Conservation (phyloP, 331 rosid genomes). For the Telfairia occidentalis region DNA sequence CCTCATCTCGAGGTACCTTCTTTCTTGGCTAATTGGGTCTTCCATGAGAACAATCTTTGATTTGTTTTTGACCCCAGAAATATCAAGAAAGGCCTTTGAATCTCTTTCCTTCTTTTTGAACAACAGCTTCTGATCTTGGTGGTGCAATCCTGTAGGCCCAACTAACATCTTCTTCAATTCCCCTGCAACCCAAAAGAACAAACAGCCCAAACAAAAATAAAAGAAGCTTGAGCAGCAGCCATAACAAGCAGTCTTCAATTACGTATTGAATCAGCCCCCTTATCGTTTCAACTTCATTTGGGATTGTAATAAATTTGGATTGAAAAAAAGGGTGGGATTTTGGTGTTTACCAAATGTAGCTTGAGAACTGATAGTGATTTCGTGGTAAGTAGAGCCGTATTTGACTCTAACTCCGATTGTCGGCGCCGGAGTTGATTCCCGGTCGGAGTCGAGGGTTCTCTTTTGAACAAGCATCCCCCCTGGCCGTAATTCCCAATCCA, state of each 20-base stretch:
- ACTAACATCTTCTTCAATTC: slow-evolving; percentile 83
- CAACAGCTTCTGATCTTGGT: slow-evolving; percentile 77
- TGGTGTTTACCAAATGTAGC: slow-evolving; percentile 57
- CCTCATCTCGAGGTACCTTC: slow-evolving; percentile 60
- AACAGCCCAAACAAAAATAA: background rate
- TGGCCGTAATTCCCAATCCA: slow-evolving; percentile 87
- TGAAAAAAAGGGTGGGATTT: background rate
- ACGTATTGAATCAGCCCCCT: background rate
- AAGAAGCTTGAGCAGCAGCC: background rate
- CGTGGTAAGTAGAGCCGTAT: slow-evolving; percentile 61
- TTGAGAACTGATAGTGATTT: slow-evolving; percentile 63
- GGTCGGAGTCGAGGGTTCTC: slow-evolving; percentile 49
- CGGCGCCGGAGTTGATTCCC: slow-evolving; percentile 43
- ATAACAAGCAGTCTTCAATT: background rate
- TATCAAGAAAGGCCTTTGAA: slow-evolving; percentile 72
- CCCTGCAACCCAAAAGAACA: slow-evolving; percentile 27
- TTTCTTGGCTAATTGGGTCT: slow-evolving; percentile 88
- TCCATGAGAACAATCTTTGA: slow-evolving; percentile 67
- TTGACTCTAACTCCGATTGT: slow-evolving; percentile 67
- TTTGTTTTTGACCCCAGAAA: slow-evolving; percentile 69
- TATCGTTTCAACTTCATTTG: background rate
- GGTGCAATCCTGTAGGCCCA: slow-evolving; percentile 84
- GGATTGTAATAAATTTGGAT: background rate
- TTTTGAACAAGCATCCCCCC: slow-evolving; percentile 97
- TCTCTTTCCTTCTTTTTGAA: slow-evolving; percentile 86